Evolutionary conservation across 2,329 filamentous ascomycete species (phyloP).

Genomic region (Purpureocillium lavendulum): DNA sequence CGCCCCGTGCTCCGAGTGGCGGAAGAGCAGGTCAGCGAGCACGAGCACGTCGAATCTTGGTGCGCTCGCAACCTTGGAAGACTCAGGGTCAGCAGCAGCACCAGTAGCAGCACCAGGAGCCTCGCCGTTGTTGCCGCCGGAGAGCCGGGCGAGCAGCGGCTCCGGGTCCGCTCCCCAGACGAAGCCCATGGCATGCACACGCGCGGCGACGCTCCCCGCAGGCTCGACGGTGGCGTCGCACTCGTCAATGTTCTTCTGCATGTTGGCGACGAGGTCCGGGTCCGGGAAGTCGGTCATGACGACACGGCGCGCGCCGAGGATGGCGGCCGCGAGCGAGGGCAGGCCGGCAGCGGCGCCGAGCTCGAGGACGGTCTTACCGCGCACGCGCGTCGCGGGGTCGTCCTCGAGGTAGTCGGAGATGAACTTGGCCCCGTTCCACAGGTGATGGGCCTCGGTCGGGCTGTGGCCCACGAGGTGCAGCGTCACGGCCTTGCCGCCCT

Average conservation of each 20-base stretch:
- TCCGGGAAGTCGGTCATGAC: slow-evolving; percentile 90
- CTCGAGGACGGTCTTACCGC: slow-evolving; percentile 67
- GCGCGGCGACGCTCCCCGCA: slow-evolving; percentile 18
- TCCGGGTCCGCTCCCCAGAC: slow-evolving; percentile 68
- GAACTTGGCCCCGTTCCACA: slow-evolving; percentile 85
- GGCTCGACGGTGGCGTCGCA: slow-evolving; percentile 31
- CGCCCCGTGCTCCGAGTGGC: slow-evolving; percentile 78
- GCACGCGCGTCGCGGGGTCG: slow-evolving; percentile 49
- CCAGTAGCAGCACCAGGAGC: no score
- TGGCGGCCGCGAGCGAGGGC: slow-evolving; percentile 68
- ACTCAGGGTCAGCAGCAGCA: no score
- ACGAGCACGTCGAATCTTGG: slow-evolving; percentile 68
- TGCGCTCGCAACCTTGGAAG: not conserved
- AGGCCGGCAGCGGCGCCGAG: slow-evolving; percentile 83
- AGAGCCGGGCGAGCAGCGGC: slow-evolving; percentile 50
- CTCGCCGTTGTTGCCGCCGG: slow-evolving; percentile 8
- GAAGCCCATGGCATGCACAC: slow-evolving; percentile 59
- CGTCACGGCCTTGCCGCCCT: slow-evolving; percentile 54
- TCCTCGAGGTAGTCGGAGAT: slow-evolving; percentile 72
- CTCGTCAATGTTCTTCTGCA: slow-evolving; percentile 65
- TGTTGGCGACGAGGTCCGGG: slow-evolving; percentile 69
- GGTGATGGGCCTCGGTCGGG: slow-evolving; percentile 79
- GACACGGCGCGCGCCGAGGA: slow-evolving; percentile 60
- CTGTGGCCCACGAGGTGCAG: slow-evolving; percentile 81
- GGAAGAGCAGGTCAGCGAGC: slow-evolving; percentile 83